Percentiles rank a stretch among this genome's conserved stretches.
Evolutionary conservation across 2,329 filamentous ascomycete species (phyloP).

Genomic region (Verruconis gallopava): DNA sequence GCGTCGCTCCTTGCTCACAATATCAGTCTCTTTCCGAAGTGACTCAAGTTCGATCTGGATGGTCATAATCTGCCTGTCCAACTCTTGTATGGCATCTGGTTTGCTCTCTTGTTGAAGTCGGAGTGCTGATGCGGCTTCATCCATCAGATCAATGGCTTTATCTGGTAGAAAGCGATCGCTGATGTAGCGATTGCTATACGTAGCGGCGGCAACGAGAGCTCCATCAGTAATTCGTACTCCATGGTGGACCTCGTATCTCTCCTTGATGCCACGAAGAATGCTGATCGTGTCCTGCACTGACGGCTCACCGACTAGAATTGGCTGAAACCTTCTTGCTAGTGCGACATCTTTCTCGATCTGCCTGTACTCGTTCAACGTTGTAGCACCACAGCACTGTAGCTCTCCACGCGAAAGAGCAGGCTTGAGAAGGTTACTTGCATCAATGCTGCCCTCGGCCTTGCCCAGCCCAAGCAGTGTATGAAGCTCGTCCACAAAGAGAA

Average conservation of each 20-base stretch:
- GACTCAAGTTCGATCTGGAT: conserved; percentile 96
- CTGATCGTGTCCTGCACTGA: conserved; percentile 86
- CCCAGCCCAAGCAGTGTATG: conserved; percentile 85
- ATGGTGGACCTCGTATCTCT: conserved; percentile 94
- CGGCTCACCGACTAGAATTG: conserved; percentile 86
- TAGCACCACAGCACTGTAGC: conserved; percentile 89
- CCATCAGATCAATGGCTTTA: conserved; percentile 93
- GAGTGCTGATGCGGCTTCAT: conserved; percentile 83
- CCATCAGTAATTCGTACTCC: conserved; percentile 90
- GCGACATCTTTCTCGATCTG: conserved; percentile 94
- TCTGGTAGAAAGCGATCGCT: conserved; percentile 92
- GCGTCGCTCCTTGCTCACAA: conserved; percentile 74
- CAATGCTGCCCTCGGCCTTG: conserved; percentile 91
- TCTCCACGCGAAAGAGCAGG: conserved; percentile 87
- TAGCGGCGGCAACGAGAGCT: conserved; percentile 80
- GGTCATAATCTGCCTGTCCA: conserved; percentile 93
- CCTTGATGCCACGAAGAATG: conserved; percentile 90
- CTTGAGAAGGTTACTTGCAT: conserved; percentile 89
- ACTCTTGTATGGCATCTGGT: conserved; percentile 80
- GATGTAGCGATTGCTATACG: conserved; percentile 89
- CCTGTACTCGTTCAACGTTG: conserved; percentile 83
- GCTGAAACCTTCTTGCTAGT: conserved; percentile 82
- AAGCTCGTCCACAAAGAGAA: conserved; percentile 89
- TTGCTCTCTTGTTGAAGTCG: conserved; percentile 93
- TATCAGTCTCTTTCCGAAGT: conserved; percentile 82